Evolutionary conservation across 1,139 yeast species (phyloP).

Genomic region (Candida sp.): DNA sequence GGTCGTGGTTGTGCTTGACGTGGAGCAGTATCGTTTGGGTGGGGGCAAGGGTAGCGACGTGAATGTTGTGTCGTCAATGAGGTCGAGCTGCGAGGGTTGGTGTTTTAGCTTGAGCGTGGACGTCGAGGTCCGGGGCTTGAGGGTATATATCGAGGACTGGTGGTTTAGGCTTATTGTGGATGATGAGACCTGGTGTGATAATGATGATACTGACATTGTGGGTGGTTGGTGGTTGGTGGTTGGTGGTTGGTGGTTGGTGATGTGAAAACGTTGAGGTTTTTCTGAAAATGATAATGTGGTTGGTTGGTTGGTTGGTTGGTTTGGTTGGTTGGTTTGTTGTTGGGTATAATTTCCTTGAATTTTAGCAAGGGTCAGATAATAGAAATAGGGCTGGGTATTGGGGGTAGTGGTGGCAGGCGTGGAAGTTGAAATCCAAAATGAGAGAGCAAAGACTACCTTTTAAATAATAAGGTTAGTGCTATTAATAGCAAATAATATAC

Average conservation of each 20-base stretch:
- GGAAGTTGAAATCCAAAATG: not conserved
- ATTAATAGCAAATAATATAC: not conserved
- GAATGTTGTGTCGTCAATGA: conserved; percentile 61
- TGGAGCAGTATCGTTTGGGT: conserved; percentile 28
- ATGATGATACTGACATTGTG: not conserved
- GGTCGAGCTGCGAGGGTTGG: conserved; percentile 61
- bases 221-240: not conserved
- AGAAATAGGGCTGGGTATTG: not conserved
- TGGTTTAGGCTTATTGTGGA: not conserved
- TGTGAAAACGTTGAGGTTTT: not conserved
- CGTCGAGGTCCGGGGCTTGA: not conserved
- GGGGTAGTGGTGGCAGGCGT: no score
- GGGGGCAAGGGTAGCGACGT: conserved; percentile 74
- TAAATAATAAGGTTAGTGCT: no score
- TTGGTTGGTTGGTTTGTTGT: not conserved
- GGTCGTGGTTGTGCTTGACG: not conserved
- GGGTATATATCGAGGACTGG: not conserved
- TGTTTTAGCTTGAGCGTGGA: conserved; percentile 13
- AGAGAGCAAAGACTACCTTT: not conserved
- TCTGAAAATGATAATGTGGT: not conserved
- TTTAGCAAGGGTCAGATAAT: not conserved
- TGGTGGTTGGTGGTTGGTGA: no score
- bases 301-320: no score
- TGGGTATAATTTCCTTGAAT: not conserved
- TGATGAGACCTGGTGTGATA: not conserved